Base-by-base conservation (phyloP, 768 basidiomycete species). In the Roridomyces roridus region DNA sequence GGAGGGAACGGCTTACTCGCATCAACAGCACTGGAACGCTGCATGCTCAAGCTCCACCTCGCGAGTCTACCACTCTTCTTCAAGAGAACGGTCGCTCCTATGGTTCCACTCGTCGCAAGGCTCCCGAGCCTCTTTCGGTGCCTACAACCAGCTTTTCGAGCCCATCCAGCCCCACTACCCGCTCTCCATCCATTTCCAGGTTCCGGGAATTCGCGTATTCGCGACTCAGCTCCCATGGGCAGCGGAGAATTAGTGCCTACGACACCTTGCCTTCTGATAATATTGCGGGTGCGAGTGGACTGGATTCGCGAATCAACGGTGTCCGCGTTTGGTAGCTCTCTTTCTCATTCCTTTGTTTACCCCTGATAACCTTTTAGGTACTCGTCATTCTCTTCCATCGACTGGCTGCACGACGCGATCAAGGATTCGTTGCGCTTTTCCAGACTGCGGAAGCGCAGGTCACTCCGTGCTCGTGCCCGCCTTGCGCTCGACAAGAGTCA, bases 381-480 rank as follows among this genome's bases (percentile, higher is more conserved):
- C 71, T 87, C 89, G 11, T 92, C 91, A 3, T 96, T 88, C 75
- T 87, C 92, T 0, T 94, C 91, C 18, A 89, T 96, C 53, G 95
- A 98, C 72, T 98, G 96, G 96, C 78, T 98, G 50, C 96, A 98
- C 66, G 96, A 98, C 75, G 84, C 92, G 36, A 93, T 98, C 77
- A 96, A 97, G 72, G 94, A 96, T 68, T 93, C 94, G 0, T 83
- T 84, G 8, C 89, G 95, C 25, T 88, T 90, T 61, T 83, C 88
- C 29, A 81, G 84, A 46, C 78, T 96, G 17, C 80, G 92, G 57
- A 81, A 76, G 45, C 83, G 86, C 53, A 87, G 84, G 64, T 92
- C 94, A 1, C 17, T 87, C 29, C 84, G 90, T 18, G 87, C 91
- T 1, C 83, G 80, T 34, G 59, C 89, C 26, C 80, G 80, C 20